Evolutionary conservation across 1,284 basidiomycete species (phyloP), one percentile per base, ranked within the genome.

Genomic region (Chalciporus piperatoides): DNA sequence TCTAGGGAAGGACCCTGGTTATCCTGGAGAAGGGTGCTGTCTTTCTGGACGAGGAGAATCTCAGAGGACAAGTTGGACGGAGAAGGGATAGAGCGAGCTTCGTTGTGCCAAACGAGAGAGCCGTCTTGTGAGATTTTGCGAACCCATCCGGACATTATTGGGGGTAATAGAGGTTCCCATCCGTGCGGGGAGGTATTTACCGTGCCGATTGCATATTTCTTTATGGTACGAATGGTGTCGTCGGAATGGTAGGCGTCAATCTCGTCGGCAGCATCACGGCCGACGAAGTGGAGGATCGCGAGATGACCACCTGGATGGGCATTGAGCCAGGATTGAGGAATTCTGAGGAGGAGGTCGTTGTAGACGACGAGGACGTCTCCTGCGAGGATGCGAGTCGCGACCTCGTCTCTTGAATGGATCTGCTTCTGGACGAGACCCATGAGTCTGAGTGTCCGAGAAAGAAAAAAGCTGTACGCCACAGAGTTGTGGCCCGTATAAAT

Each of bases 241-340:
- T 82, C 79, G 1, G 78, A 76, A 67, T 99, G 96, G 71, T 93
- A 98, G 10, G 92, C 96, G 56, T 92, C 82, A 41, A 98, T 90
- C 69, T 99, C 96, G 72, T 97, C 91, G 3, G 87, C 83, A 0
- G 94, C 96, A 66, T 99, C 95, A 44, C 96, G 81, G 2, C 97
- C 97, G 27, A 97, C 86, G 64, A 96, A 98, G 72, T 99, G 97
- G 24, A 97, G 82, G 54, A 99, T 84, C 15, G 94, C 81, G 42
- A 97, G 84, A 11, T 82, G 72, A 47, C 96, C 95, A 38, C 96
- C 97, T 0, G 96, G 96, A 66, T 99, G 97, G 3, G 78, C 74
- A 3, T 79, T 68, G 17, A 96, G 82, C 97, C 96, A 97, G 14
- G 78, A 72, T 11, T 78, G 76, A 19, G 92, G 82, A n/a, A 97